phyloP scores from a whole-genome alignment of 345 rosid species.

The Hibiscus trionum region DNA sequence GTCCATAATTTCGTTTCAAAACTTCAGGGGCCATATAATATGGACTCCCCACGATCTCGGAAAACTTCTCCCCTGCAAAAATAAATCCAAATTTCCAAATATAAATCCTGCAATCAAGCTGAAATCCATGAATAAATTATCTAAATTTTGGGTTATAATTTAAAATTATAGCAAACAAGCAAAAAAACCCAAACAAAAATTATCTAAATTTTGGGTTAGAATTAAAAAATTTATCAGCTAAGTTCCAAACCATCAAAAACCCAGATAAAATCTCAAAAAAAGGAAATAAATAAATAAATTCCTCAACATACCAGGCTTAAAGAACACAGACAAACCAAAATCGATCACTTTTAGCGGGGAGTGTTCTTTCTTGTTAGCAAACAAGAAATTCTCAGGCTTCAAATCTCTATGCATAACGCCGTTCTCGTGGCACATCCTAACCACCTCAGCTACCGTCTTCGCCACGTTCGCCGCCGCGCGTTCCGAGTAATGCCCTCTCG shows the following conservation, averaged over 20 bases:
- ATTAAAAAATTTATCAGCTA: not conserved
- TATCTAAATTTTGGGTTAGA: not conserved
- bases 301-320: constrained; percentile 62
- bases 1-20: constrained; percentile 82
- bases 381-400: constrained; percentile 94
- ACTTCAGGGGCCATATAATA: constrained; percentile 99
- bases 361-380: constrained; percentile 84
- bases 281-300: not conserved
- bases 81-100: not conserved
- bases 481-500: constrained; percentile 91
- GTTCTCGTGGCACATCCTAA: constrained; percentile 81
- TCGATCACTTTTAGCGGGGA: constrained; percentile 80
- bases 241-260: not conserved
- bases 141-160: not conserved
- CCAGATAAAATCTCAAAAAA: not conserved
- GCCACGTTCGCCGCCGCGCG: constrained; percentile 80
- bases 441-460: constrained; percentile 82
- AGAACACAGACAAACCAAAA: constrained; percentile 84
- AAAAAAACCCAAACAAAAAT: not conserved
- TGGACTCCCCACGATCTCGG: constrained; percentile 13
- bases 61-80: not conserved
- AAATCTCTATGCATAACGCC: constrained; percentile 93
- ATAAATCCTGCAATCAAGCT: not conserved
- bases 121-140: not conserved
- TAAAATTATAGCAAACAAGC: not conserved